Percentiles rank a stretch among this genome's conserved stretches.
These are phyloP conservation scores for Kluyveromyces siamensis DNA, from an alignment of 805 yeast species.

Conservation along the genomic window DNA sequence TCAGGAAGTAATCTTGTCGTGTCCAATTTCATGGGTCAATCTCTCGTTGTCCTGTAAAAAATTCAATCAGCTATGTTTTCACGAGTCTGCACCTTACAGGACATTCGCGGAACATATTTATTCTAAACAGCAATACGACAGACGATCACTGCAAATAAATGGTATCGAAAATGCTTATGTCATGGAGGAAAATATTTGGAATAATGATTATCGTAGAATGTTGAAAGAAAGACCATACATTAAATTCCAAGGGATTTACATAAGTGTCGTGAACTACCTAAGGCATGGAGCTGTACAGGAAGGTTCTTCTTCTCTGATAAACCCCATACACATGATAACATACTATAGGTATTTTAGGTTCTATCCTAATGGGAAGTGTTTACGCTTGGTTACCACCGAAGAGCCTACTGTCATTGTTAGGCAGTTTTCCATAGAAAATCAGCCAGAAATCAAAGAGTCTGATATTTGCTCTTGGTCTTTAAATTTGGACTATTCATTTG, in stretches of 20 bases:
- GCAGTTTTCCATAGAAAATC: slow-evolving; percentile 31
- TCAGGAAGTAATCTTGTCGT: slow-evolving; percentile 35
- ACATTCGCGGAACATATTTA: slow-evolving; percentile 42
- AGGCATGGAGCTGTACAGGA: slow-evolving; percentile 73
- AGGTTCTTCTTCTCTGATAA: slow-evolving; percentile 55
- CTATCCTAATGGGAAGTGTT: slow-evolving; percentile 65
- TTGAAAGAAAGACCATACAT: slow-evolving; percentile 57
- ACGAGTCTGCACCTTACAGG: slow-evolving; percentile 41
- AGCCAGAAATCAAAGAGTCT: slow-evolving; percentile 28
- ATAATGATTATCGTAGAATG: slow-evolving; percentile 31
- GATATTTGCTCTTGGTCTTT: slow-evolving; percentile 51
- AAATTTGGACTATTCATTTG: slow-evolving; percentile 39
- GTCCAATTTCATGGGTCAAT: slow-evolving; percentile 59
- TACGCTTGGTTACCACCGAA: slow-evolving; percentile 58
- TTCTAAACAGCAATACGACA: slow-evolving; percentile 45
- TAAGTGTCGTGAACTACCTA: slow-evolving; percentile 74
- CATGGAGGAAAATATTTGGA: slow-evolving; percentile 34
- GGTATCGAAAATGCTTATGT: slow-evolving; percentile 28
- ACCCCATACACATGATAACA: slow-evolving; percentile 76
- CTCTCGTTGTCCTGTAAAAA: slow-evolving; percentile 51
- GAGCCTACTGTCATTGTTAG: slow-evolving; percentile 68
- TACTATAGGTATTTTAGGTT: slow-evolving; percentile 82
- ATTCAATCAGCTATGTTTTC: slow-evolving; percentile 50
- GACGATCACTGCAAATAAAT: slow-evolving; percentile 32
- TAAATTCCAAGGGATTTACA: slow-evolving; percentile 76